Percentiles rank a stretch among this genome's conserved stretches.
phyloP scores from a whole-genome alignment of 768 basidiomycete genomes.

The Kondoa malvinella region DNA sequence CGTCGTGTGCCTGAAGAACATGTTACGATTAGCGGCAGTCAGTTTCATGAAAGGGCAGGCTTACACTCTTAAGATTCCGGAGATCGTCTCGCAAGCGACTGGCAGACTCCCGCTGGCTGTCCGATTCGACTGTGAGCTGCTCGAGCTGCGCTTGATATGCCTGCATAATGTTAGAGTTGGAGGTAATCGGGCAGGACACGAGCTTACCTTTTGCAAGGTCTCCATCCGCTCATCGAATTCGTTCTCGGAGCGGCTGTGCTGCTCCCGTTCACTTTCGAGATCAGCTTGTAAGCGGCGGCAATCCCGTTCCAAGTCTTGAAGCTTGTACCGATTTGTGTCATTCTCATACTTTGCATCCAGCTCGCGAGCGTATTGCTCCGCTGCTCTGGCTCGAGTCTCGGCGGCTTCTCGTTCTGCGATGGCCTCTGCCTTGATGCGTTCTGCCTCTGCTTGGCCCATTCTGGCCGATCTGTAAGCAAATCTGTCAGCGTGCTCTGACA shows the following conservation, averaged over 20 bases:
- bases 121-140: constrained; percentile 6
- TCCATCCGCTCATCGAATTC: not conserved
- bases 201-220: constrained; percentile 4
- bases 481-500: not conserved
- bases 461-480: not conserved
- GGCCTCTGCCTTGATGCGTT: constrained; percentile 5
- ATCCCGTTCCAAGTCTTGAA: constrained; percentile 2
- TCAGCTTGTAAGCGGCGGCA: constrained; percentile 4
- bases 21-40: not conserved
- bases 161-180: not conserved
- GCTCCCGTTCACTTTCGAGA: constrained; percentile 3
- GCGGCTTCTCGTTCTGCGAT: constrained; percentile 2
- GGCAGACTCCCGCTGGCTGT: not conserved
- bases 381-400: constrained; percentile 2
- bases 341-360: not conserved
- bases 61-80: constrained; percentile 1
- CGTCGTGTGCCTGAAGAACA: constrained; percentile 1
- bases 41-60: not conserved
- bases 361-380: not conserved
- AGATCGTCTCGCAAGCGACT: not conserved
- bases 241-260: constrained; percentile 5
- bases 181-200: not conserved
- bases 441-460: constrained; percentile 7
- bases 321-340: not conserved
- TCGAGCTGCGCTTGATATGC: constrained; percentile 7